Base-by-base conservation (phyloP, 2,329 filamentous ascomycete genomes). In the Ophiosphaerella korrae region DNA sequence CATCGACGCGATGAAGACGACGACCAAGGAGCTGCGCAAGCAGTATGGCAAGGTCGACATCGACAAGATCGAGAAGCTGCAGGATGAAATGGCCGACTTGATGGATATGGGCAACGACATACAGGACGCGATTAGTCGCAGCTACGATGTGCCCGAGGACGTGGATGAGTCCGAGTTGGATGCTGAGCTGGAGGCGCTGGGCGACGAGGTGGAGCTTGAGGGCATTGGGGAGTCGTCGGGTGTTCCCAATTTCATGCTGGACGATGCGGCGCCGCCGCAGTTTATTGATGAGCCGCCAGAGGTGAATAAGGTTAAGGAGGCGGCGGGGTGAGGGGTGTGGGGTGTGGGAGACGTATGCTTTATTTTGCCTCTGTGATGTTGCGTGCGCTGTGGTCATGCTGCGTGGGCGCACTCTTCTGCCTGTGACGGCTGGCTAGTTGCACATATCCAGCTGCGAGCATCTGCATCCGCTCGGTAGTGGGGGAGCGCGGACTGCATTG, bases 91-190 rank as follows among this genome's bases (percentile, higher is more conserved):
- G 94, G 92, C 92, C 5, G 94, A 99, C 76, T 75, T 99, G 66
- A 90, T 99, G 85, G 94, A 99, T 70, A 88, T 97, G 54, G 93
- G 94, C 3, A 97, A 97, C 75, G 94, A 99, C 75, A 99, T 99
- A 52, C 92, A 99, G 77, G 94, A 97, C 78, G 92, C 89, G 60
- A 88, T 99, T 50, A 88, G 89, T 53, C 78, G 94, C 58, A 90
- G 89, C 62, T 99, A 99, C 74, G 93, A 97, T 71, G 83, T 99
- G 32, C 94, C 94, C 0, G 94, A 99, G 67, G 94, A 97, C 73
- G 92, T 99, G 18, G 93, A 97, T 73, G 94, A 99, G 84, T 86
- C 89, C 1, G 94, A 99, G 78, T 77, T 99, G 54, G 94, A 99
- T 78, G 94, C 94, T 3, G 94, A 99, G 80, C 77, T 99, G 44